These are phyloP conservation scores for Fusarium nematophilum DNA, from an alignment of 2,329 filamentous ascomycete genomes.

Conservation along the genomic window DNA sequence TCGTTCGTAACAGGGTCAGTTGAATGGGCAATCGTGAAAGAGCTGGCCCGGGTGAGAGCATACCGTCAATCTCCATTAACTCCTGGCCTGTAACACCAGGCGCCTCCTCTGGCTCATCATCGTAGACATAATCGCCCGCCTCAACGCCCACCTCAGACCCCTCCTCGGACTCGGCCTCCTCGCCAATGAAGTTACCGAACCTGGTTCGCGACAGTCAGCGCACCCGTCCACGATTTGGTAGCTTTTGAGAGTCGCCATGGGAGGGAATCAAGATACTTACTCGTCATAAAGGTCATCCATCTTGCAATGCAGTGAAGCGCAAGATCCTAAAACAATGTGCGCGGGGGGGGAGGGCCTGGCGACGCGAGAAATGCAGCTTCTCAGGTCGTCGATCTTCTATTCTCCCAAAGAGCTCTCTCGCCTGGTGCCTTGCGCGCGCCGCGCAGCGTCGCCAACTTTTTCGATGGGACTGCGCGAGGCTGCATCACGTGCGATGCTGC, in stretches of 20 bases:
- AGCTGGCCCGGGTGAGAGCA: constrained; percentile 27
- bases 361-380: constrained; percentile 33
- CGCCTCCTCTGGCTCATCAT: constrained; percentile 76
- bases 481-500: constrained; percentile 38
- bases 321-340: constrained; percentile 23
- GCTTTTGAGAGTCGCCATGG: constrained; percentile 7
- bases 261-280: constrained; percentile 56
- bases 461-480: constrained; percentile 37
- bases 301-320: constrained; percentile 36
- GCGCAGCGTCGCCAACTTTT: constrained; percentile 43
- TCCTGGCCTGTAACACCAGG: constrained; percentile 78
- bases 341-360: constrained; percentile 16
- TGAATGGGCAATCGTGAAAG: constrained; percentile 2
- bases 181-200: constrained; percentile 98
- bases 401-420: constrained; percentile 23
- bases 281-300: constrained; percentile 99
- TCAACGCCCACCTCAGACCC: constrained; percentile 83
- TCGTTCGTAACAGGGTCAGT: constrained; percentile 23
- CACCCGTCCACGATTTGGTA: constrained; percentile 17
- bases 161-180: constrained; percentile 85
- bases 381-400: constrained; percentile 38
- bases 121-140: constrained; percentile 83
- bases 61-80: constrained; percentile 92
- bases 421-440: constrained; percentile 38
- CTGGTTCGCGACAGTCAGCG: constrained; percentile 57